Evolutionary conservation across 1,284 basidiomycete genomes (phyloP).

Genomic region (Porodaedalea pini): DNA sequence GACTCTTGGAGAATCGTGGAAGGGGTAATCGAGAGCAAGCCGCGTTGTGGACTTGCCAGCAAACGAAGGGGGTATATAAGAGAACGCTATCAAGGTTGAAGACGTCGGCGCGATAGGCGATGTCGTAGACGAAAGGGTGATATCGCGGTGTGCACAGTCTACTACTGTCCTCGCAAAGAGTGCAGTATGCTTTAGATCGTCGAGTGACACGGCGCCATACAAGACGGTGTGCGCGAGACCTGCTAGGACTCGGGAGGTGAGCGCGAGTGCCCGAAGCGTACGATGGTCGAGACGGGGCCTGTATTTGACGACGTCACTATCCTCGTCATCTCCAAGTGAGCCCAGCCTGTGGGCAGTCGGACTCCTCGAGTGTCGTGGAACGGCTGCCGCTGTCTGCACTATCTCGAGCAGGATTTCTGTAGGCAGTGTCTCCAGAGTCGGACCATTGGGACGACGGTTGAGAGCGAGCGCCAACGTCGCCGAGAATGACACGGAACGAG

Average conservation of each 20-base stretch:
- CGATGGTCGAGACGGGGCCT: not conserved
- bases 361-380: not conserved
- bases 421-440: constrained; percentile 13
- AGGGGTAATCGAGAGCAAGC: constrained; percentile 2
- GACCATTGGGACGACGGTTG: not conserved
- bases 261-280: constrained; percentile 11
- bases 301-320: not conserved
- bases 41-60: constrained; percentile 12
- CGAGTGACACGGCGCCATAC: constrained; percentile 4
- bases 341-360: not conserved
- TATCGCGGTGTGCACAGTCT: constrained; percentile 3
- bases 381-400: not conserved
- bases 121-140: not conserved
- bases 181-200: not conserved
- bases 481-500: constrained; percentile 8
- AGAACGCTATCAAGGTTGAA: not conserved
- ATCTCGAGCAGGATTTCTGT: constrained; percentile 16
- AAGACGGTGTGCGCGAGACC: constrained; percentile 11
- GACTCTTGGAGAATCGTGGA: not conserved
- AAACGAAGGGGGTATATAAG: not conserved
- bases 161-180: constrained; percentile 13
- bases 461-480: not conserved
- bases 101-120: not conserved
- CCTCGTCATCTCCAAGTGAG: not conserved
- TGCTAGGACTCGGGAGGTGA: constrained; percentile 10